Percentiles rank a stretch among this genome's conserved stretches.
Evolutionary conservation across 1,139 yeast species (phyloP).

Genomic region (Scheffersomyces stambukii): DNA sequence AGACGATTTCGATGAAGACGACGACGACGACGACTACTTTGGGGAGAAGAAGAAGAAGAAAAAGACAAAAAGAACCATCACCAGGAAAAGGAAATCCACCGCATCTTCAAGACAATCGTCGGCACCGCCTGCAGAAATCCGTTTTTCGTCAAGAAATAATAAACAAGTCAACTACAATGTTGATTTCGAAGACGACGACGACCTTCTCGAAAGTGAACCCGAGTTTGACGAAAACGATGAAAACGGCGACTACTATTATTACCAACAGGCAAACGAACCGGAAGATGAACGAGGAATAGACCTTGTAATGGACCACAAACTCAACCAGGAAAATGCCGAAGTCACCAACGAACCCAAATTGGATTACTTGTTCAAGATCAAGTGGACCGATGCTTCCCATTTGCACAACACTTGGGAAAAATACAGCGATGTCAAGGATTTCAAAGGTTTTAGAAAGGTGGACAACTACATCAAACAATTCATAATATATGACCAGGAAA

Average conservation of each 20-base stretch:
- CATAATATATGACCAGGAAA: conserved; percentile 67
- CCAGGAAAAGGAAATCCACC: conserved; percentile 12
- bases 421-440: conserved; percentile 51
- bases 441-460: conserved; percentile 76
- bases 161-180: conserved; percentile 71
- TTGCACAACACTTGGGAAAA: conserved; percentile 94
- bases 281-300: conserved; percentile 48
- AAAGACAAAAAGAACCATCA: conserved; percentile 15
- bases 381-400: conserved; percentile 89
- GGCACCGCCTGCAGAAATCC: conserved; percentile 38
- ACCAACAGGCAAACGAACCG: conserved; percentile 30
- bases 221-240: conserved; percentile 34
- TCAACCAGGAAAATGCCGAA: conserved; percentile 32
- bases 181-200: conserved; percentile 66
- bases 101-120: conserved; percentile 9
- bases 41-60: conserved; percentile 18
- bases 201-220: conserved; percentile 53
- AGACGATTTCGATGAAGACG: conserved; percentile 26
- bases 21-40: conserved; percentile 29
- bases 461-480: conserved; percentile 86
- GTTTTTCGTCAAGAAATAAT: conserved; percentile 76
- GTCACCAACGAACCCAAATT: conserved; percentile 52
- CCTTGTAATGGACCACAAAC: conserved; percentile 51
- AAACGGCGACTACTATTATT: conserved; percentile 36
- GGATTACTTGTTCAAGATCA: conserved; percentile 63